phyloP scores from a whole-genome alignment of 2,329 filamentous ascomycete species.

The Xylariaceae sp. region DNA sequence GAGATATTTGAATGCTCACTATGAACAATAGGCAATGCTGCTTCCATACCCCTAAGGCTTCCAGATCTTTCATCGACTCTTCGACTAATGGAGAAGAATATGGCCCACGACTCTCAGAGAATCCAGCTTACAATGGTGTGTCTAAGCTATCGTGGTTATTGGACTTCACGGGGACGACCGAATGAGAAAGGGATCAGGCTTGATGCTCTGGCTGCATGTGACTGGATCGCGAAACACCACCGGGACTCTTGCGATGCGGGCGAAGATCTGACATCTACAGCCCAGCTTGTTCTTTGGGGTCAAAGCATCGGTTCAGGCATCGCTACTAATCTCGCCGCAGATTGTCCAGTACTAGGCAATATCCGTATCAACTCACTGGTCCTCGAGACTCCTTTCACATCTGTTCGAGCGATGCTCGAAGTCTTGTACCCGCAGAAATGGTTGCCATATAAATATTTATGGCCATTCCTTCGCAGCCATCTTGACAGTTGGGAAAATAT shows the following conservation, averaged over 20 bases:
- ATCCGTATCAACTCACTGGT: conserved; percentile 49
- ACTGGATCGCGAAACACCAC: conserved; percentile 53
- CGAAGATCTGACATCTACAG: conserved; percentile 7
- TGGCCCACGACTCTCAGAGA: conserved; percentile 24
- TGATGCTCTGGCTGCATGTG: conserved; percentile 61
- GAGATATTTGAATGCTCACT: neutral
- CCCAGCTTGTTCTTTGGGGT: conserved; percentile 62
- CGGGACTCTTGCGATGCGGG: conserved; percentile 11
- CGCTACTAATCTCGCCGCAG: conserved; percentile 56
- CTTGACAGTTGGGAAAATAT: conserved; percentile 52
- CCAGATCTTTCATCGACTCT: conserved; percentile 53
- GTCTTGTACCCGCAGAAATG: conserved; percentile 74
- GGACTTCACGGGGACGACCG: conserved; percentile 69
- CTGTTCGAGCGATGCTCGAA: conserved; percentile 64
- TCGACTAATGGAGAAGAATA: conserved; percentile 36
- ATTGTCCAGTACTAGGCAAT: conserved; percentile 31
- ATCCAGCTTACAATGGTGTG: conserved; percentile 46
- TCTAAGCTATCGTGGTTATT: conserved; percentile 68
- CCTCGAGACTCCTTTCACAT: conserved; percentile 73
- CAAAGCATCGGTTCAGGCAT: conserved; percentile 74
- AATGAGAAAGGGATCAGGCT: conserved; percentile 66
- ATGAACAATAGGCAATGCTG: conserved; percentile 48
- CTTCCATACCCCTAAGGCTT: conserved; percentile 53
- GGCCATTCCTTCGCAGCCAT: conserved; percentile 67
- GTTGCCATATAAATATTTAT: conserved; percentile 72